Base-by-base conservation (phyloP, 768 basidiomycete species). In the Favolaschia claudopus region DNA sequence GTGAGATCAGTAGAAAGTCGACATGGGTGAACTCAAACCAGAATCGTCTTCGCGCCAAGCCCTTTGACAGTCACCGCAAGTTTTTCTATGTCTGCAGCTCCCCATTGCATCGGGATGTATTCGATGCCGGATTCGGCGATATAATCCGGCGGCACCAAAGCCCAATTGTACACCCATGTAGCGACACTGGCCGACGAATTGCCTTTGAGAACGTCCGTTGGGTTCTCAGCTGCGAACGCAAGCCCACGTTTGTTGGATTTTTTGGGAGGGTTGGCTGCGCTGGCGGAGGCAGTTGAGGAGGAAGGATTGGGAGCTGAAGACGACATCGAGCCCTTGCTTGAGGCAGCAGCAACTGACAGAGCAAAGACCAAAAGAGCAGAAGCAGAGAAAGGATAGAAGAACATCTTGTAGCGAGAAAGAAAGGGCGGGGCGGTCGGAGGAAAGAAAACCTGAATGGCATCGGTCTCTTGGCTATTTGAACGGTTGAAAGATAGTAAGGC, bases 101-200 rank as follows among this genome's bases (percentile, higher is more conserved):
- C 81, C 82, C 82, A 84, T 67, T 84, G 82, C 82, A 84, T 83
- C 0, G 82, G 82, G 28, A 84, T 70, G 51, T 80, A 84, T 17
- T 77, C 74, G 54, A 84, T 72, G 33, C 76, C 76, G 2, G 79
- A 79, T 20, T 75, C 70, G 2, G 73, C 77, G 27, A 84, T 66
- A 62, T 80, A 78, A 20, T 66, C 69, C n/a, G 81, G 77, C 10
- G 79, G 79, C 22, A 72, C 63, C 40, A 74, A 76, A 4, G 79
- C 77, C 92, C 82, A 83, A 66, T 82, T 78, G 60, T 83, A 92
- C 19, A 86, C 63, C 82, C 82, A 83, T 34, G 72, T 76, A 28
- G 79, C 74, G 14, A 76, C 68, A 55, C 79, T 79, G 20, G 75
- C 69, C 2, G 79, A 76, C 48, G 79, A 77, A 58, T 83, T 83